A percentile compares a stretch with the other conserved stretches of the same genome.
Conservation (phyloP, 306 rosid species). For the Corylus americana region DNA sequence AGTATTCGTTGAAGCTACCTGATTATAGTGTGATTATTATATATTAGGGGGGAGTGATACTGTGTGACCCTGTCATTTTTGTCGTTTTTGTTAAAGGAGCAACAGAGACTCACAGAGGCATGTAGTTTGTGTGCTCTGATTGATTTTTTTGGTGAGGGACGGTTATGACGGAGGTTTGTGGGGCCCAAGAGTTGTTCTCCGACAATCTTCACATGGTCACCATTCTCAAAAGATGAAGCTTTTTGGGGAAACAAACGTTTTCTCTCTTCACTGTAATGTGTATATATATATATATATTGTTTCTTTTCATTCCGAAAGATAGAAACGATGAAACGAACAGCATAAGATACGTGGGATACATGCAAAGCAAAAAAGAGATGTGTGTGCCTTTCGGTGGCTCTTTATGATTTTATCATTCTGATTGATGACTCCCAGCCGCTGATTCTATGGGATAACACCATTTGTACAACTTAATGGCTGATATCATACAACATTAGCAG, state of each 20-base stretch:
- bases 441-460: not conserved
- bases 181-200: constrained; percentile 31
- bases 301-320: not conserved
- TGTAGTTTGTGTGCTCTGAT: not conserved
- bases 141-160: not conserved
- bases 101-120: not conserved
- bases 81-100: not conserved
- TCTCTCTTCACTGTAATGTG: not conserved
- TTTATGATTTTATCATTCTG: not conserved
- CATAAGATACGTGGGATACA: constrained; percentile 27
- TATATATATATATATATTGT: not conserved
- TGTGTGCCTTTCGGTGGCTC: constrained; percentile 17
- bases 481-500: too few relatives aligned
- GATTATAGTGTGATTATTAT: not conserved
- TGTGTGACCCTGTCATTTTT: not conserved
- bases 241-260: not conserved
- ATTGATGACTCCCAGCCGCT: not conserved
- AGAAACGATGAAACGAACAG: not conserved
- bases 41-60: not conserved
- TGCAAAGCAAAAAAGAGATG: constrained; percentile 6
- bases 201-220: constrained; percentile 38
- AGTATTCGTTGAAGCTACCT: not conserved
- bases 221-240: constrained; percentile 29
- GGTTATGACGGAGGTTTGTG: constrained; percentile 12
- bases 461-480: too few relatives aligned